Percentiles rank a stretch among this genome's conserved stretches.
Conservation (phyloP, 129 eudicot genomes). For the Escallonia herrerae region DNA sequence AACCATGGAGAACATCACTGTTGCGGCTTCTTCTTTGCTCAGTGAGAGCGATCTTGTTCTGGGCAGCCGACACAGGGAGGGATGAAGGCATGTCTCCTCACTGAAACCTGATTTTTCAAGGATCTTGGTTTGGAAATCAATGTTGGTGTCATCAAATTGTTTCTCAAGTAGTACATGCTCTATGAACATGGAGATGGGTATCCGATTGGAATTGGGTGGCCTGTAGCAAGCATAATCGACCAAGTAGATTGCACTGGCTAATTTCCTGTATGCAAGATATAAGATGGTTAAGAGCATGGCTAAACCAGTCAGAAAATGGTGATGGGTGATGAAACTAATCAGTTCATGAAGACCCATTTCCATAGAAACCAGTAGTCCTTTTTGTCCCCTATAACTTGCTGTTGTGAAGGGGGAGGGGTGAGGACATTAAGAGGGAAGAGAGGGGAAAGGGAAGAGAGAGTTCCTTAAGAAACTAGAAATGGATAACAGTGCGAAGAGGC, state of each 20-base stretch:
- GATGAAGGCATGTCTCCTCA: conserved; percentile 78
- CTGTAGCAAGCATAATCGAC: conserved; percentile 64
- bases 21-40: conserved; percentile 57
- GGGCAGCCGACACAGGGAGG: conserved; percentile 67
- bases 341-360: too few species aligned
- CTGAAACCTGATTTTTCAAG: conserved; percentile 74
- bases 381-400: too few species aligned
- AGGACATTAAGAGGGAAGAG: too few species aligned
- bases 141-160: conserved; percentile 52
- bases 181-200: conserved; percentile 79
- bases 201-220: conserved; percentile 50
- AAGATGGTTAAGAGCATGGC: background rate
- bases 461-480: too few species aligned
- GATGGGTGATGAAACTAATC: background rate
- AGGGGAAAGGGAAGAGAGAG: too few species aligned
- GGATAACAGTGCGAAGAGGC: too few species aligned
- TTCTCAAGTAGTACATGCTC: conserved; percentile 54
- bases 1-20: conserved; percentile 53
- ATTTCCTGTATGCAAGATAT: conserved; percentile 2
- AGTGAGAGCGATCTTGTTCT: conserved; percentile 68
- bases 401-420: too few species aligned
- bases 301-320: background rate
- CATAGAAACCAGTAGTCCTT: too few species aligned
- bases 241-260: conserved; percentile 42
- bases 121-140: conserved; percentile 72